Evolutionary conservation across 345 rosid species (phyloP), one percentile per base, ranked within the genome.

Genomic region (Noccaea caerulescens): DNA sequence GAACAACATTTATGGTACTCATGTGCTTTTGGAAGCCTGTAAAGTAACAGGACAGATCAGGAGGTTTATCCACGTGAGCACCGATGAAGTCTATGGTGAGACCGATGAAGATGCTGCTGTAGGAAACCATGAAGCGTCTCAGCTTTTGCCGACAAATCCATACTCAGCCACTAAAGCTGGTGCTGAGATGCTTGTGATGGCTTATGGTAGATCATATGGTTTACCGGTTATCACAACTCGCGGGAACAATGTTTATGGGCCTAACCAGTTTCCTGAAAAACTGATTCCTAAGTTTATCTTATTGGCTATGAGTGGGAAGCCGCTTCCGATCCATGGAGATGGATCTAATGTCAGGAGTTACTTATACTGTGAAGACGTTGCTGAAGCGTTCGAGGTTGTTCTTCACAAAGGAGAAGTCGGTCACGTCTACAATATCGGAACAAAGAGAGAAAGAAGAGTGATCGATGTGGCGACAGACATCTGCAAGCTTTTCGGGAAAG

Each of bases 111-210:
- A 84, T 50, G 80, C 84, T 45, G 86, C 83, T 9, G 76, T 82
- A 0, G 91, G 88, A 5, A 86, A 84, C 66, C 84, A 80, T 14
- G 88, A 86, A 63, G 88, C 91, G 64, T 86, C 91, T 42, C 91
- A 84, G 79, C 72, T 86, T 1, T 76, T 86, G 10, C 91, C 91
- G 0, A 84, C 91, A 6, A 86, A 84, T 47, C 91, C 91, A 3
- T 86, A 84, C 67, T 86, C 91, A 6, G 91, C 91, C 0, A 86
- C 88, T 6, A 86, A 86, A 63, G 88, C 90, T 1, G 88, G 88
- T 41, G 88, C 90, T 43, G 90, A 86, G 71, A 86, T 86, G 91
- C 62, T 86, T 12, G 91, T 84, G 27, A 84, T 86, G 91, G 91
- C 88, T 68, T 86, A 86, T 51, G 84, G 79, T 46, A 69, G 87